Base-by-base conservation (phyloP, 129 eudicot species). In the Oenanthe sinensis region DNA sequence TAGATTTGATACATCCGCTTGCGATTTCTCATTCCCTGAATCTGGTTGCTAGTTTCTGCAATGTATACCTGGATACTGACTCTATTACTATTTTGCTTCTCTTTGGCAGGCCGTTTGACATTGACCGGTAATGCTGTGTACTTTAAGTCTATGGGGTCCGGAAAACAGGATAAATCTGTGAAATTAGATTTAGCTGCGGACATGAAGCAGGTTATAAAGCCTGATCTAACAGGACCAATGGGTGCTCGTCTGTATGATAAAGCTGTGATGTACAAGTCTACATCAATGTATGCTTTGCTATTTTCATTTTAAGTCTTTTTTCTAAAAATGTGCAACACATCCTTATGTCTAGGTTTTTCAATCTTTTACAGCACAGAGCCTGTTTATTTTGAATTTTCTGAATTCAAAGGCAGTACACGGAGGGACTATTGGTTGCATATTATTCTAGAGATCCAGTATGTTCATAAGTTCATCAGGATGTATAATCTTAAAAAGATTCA, bases 241-340 rank as follows among this genome's bases (percentile, higher is more conserved):
- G 95, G 95, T 80, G 87, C 91, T 76, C 89, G 95, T 54, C 90
- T 90, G 54, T 90, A 87, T 82, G 95, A 90, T 83, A 90, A 82
- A 80, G 95, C 95, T 40, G 89, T 90, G n/a, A 83, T 85, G 90
- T 90, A 90, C 90, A 86, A 85, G 83, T 87, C 95, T 47, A 54
- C 82, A 79, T 48, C 83, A 45, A 80, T 76, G 95, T 90, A 90
- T 48, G 94, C 30, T 79, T 79, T 75, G 3, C 75, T 74, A 46
- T 75, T 74, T 74, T 8, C 40, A 45, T 46, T 63, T 9, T 46
- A 44, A n/a, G 39, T 30, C 30, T 65, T 14, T 45, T 16, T 13
- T 14, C 9, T 39, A 8, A n/a, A 30, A 26, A 46, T 12, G 19
- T 74, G 77, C 26, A 44, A 50, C 36, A 74, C 16, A 45, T 45